Evolutionary conservation across 768 basidiomycete species (phyloP), one percentile per base, ranked within the genome.

Genomic region (Antrodiella citrinella): DNA sequence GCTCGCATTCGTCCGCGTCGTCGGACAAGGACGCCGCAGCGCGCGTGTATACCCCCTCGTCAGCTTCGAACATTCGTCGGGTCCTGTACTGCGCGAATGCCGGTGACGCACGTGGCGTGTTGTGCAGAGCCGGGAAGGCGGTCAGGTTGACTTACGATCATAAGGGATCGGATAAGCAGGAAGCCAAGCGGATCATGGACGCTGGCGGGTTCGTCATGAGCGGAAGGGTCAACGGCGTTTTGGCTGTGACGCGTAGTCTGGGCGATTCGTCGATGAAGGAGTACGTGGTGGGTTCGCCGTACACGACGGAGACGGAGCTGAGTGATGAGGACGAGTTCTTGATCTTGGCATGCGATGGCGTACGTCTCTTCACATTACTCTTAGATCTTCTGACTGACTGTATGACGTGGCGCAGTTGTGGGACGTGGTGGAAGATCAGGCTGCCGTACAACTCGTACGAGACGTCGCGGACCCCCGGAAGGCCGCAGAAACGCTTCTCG

Each of bases 241-340:
- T 99, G 49, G 93, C 93, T 4, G 96, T 99, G 23, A 99, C 96
- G 15, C 77, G 96, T 51, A 92, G 92, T 60, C 71, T 99, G 50
- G 96, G 96, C 26, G 96, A 99, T 62, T 88, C 92, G 1, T 88
- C 91, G 4, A 98, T 99, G 96, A 99, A 99, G 69, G 96, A 99
- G 61, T 99, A 94, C 65, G 96, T 99, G 10, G 96, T 98, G 44
- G 96, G 96, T 1, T 80, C 90, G 23, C 96, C 96, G 4, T 99
- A 95, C 67, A 99, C 96, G 18, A 98, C 96, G n/a, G 94, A 97
- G 67, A 97, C 95, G 11, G 81, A 86, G 57, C 69, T 99, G 39
- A 86, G 85, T 49, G 82, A 89, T 5, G 84, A 90, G 4, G 96
- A 98, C 63, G 95, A 98, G 64, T 91, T 95, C 65, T 64, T 97